These are phyloP conservation scores for Allantophomopsis cytisporea DNA, from an alignment of 2,329 filamentous ascomycete genomes.

Conservation along the genomic window DNA sequence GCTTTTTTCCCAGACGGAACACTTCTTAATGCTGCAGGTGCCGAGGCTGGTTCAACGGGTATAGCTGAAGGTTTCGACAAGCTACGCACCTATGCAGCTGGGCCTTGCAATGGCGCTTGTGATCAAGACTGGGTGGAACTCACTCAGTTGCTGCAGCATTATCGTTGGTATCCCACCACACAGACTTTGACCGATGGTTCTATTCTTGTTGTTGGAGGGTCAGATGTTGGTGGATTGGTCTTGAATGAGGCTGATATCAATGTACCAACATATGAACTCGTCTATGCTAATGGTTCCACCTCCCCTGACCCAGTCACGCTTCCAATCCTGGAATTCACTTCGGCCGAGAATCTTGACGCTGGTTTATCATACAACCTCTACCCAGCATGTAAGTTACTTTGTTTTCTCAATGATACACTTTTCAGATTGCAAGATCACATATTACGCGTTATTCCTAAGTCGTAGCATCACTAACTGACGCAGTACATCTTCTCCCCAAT, in stretches of 20 bases:
- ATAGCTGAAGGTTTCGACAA: conserved; percentile 2
- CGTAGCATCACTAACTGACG: too few species aligned
- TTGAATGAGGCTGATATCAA: conserved; percentile 2
- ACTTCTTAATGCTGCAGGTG: conserved; percentile 1
- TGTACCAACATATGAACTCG: conserved; percentile 1
- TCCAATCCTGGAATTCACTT: conserved; percentile 1
- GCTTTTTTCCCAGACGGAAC: conserved; percentile 1
- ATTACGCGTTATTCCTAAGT: too few species aligned
- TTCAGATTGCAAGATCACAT: too few species aligned
- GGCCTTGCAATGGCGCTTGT: conserved; percentile 2
- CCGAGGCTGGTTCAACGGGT: not conserved
- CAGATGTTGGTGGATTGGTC: not conserved
- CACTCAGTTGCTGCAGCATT: not conserved
- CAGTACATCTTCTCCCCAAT: too few species aligned
- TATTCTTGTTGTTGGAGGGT: conserved; percentile 1
- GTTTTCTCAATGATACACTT: too few species aligned
- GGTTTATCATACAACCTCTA: conserved; percentile 1
- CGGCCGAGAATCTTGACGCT: conserved; percentile 1
- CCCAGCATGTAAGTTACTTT: not conserved
- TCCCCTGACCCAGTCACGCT: not conserved
- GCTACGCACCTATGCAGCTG: conserved; percentile 1
- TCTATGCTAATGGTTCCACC: not conserved
- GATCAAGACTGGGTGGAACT: conserved; percentile 1
- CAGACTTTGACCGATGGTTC: not conserved
- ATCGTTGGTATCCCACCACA: conserved; percentile 1